Percentiles rank a stretch among this genome's conserved stretches.
phyloP scores from a whole-genome alignment of 1,284 basidiomycete species.

The Sporisorium reilianum region DNA sequence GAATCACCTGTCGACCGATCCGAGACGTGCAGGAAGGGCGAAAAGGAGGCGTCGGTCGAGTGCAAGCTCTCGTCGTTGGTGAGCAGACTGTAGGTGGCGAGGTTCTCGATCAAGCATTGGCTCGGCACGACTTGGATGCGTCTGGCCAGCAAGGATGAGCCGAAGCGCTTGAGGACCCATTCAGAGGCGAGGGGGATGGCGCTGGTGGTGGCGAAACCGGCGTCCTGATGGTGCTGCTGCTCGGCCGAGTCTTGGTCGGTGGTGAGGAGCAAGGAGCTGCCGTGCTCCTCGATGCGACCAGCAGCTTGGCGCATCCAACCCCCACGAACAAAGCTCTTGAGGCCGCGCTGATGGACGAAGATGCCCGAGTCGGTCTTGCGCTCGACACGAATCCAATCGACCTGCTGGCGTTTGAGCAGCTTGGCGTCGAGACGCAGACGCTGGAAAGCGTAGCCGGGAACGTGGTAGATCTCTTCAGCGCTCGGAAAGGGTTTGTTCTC shows the following conservation, averaged over 20 bases:
- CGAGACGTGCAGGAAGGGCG: constrained; percentile 56
- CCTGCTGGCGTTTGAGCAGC: constrained; percentile 32
- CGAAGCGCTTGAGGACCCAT: constrained; percentile 44
- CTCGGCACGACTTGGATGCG: constrained; percentile 41
- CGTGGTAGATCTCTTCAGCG: constrained; percentile 47
- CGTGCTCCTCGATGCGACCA: constrained; percentile 21
- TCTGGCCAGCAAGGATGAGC: constrained; percentile 56
- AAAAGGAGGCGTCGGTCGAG: constrained; percentile 29
- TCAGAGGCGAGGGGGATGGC: constrained; percentile 23
- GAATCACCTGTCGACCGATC: constrained; percentile 57
- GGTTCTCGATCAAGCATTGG: constrained; percentile 34
- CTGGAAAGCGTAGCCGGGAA: constrained; percentile 42
- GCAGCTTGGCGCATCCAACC: constrained; percentile 46
- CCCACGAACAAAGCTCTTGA: constrained; percentile 41
- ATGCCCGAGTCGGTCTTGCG: constrained; percentile 30
- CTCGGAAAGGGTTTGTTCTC: constrained; percentile 41
- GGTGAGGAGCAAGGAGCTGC: constrained; percentile 20
- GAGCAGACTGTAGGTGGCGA: constrained; percentile 23
- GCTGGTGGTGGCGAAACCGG: constrained; percentile 13
- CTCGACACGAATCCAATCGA: constrained; percentile 56
- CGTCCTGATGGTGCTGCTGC: constrained; percentile 23
- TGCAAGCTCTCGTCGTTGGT: constrained; percentile 20
- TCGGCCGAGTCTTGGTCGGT: constrained; percentile 8
- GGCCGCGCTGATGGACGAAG: constrained; percentile 31
- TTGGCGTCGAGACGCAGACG: constrained; percentile 46